These are phyloP conservation scores for Friedmanniomyces simplex DNA, from an alignment of 495 filamentous ascomycete species.

Conservation along the genomic window DNA sequence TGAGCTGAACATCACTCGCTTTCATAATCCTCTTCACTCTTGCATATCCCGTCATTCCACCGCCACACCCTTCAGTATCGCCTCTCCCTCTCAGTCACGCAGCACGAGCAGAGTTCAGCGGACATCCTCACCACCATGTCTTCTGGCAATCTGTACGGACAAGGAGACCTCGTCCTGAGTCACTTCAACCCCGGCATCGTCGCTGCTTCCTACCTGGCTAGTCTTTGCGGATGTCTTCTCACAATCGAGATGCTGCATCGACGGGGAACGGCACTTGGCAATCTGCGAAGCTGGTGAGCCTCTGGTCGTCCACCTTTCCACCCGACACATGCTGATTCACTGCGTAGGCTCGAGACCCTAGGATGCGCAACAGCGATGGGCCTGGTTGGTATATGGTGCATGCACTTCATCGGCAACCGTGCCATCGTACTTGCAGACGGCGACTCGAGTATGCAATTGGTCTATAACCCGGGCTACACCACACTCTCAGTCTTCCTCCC, in stretches of 20 bases:
- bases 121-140: neutral
- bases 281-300: conserved; percentile 27
- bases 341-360: conserved; percentile 54
- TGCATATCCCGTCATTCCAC: too few species aligned
- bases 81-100: too few species aligned
- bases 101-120: neutral
- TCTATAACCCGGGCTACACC: conserved; percentile 63
- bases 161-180: conserved; percentile 32
- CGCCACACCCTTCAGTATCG: too few species aligned
- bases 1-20: neutral
- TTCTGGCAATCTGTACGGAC: neutral
- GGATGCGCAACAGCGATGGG: conserved; percentile 69
- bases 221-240: conserved; percentile 62
- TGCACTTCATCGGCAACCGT: conserved; percentile 80
- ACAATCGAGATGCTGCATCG: conserved; percentile 75
- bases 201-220: conserved; percentile 66
- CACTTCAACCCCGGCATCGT: conserved; percentile 54
- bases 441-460: conserved; percentile 51
- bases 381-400: conserved; percentile 70
- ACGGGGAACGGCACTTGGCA: conserved; percentile 35
- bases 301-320: too few species aligned
- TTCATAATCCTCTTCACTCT: neutral
- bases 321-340: neutral
- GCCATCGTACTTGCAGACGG: conserved; percentile 61
- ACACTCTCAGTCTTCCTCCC: conserved; percentile 73